These are phyloP conservation scores for Rhizopus delemar DNA, from an alignment of 371 early-diverging fungal species.

Conservation along the genomic window DNA sequence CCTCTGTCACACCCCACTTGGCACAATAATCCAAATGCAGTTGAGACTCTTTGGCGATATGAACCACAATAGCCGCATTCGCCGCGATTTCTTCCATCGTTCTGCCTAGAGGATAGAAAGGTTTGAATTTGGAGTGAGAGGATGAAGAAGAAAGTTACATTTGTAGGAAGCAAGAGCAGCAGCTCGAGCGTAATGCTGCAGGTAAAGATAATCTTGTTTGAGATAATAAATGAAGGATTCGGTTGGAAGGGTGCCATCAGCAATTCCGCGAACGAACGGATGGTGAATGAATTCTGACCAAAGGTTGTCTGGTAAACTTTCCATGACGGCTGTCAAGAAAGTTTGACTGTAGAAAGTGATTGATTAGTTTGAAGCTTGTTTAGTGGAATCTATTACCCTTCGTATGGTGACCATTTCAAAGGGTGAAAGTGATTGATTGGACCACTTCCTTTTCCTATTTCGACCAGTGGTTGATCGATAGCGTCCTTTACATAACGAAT, in stretches of 20 bases:
- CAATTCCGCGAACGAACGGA: constrained; percentile 74
- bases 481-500: constrained; percentile 63
- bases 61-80: constrained; percentile 61
- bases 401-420: constrained; percentile 49
- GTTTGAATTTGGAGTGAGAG: constrained; percentile 32
- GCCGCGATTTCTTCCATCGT: constrained; percentile 34
- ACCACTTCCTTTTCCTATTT: constrained; percentile 70
- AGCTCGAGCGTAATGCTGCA: constrained; percentile 78
- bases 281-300: constrained; percentile 76
- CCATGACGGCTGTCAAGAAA: constrained; percentile 52
- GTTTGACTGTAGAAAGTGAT: constrained; percentile 40
- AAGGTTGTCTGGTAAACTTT: constrained; percentile 41
- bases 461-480: constrained; percentile 45
- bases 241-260: constrained; percentile 71
- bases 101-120: constrained; percentile 12
- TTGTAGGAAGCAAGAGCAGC: constrained; percentile 80
- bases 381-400: constrained; percentile 36
- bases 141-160: constrained; percentile 32
- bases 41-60: constrained; percentile 67
- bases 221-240: constrained; percentile 75
- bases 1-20: constrained; percentile 68
- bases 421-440: constrained; percentile 77
- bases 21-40: constrained; percentile 76
- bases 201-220: constrained; percentile 80
- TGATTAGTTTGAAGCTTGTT: neutral